A percentile compares a stretch with the other conserved stretches of the same genome.
phyloP scores from a whole-genome alignment of 306 rosid species.

The Dalbergia cochinchinensis region DNA sequence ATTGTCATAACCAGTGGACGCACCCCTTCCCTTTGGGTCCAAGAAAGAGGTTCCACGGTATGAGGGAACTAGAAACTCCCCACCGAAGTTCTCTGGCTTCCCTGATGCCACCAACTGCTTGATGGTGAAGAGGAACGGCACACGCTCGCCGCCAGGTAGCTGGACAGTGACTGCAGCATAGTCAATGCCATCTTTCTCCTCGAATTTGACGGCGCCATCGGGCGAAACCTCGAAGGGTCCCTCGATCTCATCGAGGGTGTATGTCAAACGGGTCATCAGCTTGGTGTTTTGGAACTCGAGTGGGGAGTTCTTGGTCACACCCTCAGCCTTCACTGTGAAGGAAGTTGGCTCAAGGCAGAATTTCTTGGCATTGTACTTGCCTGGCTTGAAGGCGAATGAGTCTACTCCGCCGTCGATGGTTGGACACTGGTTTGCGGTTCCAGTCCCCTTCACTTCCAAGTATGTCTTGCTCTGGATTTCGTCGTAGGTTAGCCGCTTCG shows the following conservation, averaged over 20 bases:
- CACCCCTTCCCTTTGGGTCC: slow-evolving; percentile 99
- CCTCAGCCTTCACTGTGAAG: slow-evolving; percentile 93
- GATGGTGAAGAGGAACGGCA: slow-evolving; percentile 95
- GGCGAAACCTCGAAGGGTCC: slow-evolving; percentile 87
- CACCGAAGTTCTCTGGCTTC: slow-evolving; percentile 74
- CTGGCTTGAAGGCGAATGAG: slow-evolving; percentile 77
- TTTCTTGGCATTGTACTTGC: slow-evolving; percentile 86
- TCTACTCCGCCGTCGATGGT: slow-evolving; percentile 88
- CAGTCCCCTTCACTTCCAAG: slow-evolving; percentile 88
- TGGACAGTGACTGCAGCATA: slow-evolving; percentile 93
- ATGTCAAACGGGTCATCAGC: slow-evolving; percentile 98
- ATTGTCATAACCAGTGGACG: slow-evolving; percentile 86
- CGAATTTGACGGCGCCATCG: slow-evolving; percentile 80
- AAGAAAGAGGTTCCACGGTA: slow-evolving; percentile 94
- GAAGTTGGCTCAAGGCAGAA: slow-evolving; percentile 93
- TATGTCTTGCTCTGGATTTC: slow-evolving; percentile 98
- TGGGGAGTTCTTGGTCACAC: slow-evolving; percentile 85
- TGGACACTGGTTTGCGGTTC: slow-evolving; percentile 98
- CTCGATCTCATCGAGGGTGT: slow-evolving; percentile 94
- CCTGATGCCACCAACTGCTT: slow-evolving; percentile 94
- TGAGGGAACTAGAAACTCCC: slow-evolving; percentile 83
- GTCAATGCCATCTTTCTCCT: slow-evolving; percentile 92
- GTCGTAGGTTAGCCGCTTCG: slow-evolving; percentile 86
- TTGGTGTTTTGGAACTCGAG: slow-evolving; percentile 90
- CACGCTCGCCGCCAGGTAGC: slow-evolving; percentile 94